Evolutionary conservation across 805 yeast species (phyloP).

Genomic region (Starmera pachycereana): DNA sequence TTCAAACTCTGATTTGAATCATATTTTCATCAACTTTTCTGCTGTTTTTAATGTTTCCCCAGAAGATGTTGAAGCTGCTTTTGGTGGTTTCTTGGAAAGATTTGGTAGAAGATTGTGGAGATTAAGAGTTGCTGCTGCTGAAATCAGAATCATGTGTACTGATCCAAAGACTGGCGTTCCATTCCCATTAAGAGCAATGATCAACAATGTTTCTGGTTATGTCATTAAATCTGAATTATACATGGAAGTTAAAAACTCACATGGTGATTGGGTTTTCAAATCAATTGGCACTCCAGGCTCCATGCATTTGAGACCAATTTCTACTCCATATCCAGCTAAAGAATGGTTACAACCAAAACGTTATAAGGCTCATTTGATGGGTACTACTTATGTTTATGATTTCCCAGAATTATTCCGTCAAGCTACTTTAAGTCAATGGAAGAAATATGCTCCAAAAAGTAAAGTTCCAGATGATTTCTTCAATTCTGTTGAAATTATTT

Average conservation of each 20-base stretch:
- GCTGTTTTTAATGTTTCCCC: constrained; percentile 93
- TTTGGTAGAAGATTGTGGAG: constrained; percentile 97
- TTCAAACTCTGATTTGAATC: constrained; percentile 91
- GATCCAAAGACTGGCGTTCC: constrained; percentile 82
- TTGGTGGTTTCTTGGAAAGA: constrained; percentile 95
- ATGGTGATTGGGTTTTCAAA: constrained; percentile 96
- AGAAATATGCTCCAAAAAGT: constrained; percentile 41
- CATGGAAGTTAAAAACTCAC: constrained; percentile 84
- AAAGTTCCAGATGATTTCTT: constrained; percentile 73
- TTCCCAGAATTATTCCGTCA: constrained; percentile 98
- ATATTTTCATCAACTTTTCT: constrained; percentile 92
- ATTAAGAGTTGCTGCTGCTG: constrained; percentile 94
- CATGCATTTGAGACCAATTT: constrained; percentile 94
- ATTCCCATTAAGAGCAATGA: constrained; percentile 93
- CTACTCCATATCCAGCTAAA: constrained; percentile 95
- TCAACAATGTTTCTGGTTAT: constrained; percentile 93
- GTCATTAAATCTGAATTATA: constrained; percentile 93
- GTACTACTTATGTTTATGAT: constrained; percentile 96
- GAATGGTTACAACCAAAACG: constrained; percentile 98
- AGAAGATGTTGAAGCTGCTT: constrained; percentile 93
- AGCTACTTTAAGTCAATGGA: constrained; percentile 82
- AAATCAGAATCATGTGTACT: constrained; percentile 89
- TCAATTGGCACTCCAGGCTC: constrained; percentile 91
- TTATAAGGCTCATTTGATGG: constrained; percentile 96
- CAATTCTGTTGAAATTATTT: constrained; percentile 69